Base-by-base conservation (phyloP, 331 rosid species). In the Phaseolus coccineus region DNA sequence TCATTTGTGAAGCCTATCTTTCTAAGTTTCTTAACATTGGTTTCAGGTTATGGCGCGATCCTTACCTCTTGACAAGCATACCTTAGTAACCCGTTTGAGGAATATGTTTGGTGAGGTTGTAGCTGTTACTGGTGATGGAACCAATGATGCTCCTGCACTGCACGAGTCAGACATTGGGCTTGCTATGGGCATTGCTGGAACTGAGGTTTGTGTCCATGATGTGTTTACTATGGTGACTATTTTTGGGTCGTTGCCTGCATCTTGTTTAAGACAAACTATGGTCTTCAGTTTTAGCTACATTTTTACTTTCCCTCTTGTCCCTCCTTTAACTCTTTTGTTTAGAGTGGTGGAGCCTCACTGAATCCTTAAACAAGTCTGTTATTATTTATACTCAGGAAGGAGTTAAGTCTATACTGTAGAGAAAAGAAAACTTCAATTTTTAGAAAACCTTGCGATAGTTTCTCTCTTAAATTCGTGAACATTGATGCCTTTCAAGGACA, bases 171-270 rank as follows among this genome's bases (percentile, higher is more conserved):
- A 93, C 84, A 93, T 93, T 72, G 98, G 98, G 59, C 93, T 93
- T 72, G 96, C 98, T 50, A 93, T 93, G 98, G 98, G 98, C 65
- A 93, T 93, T 81, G 96, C 96, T n/a, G 98, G 98, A 84, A 94
- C 98, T 4, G 97, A 94, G 97, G 98, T 91, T 52, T 57, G 86
- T 84, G 56, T 57, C 73, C 78, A 14, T 8, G 44, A 27, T 16
- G 48, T 9, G 42, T 78, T 76, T 48, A 59, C 8, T 35, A n/a
- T 50, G 57, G 61, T 66, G 39, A 73, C 7, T 67, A 14, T 14
- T 27, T 46, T 48, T 51, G 40, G 19, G 16, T 57, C 22, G 61
- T 57, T 66, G 48, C 52, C 7, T 13, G 58, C 52, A 37, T 58
- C 37, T 78, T 73, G 51, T 73, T 78, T 63, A 48, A 35, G 77